phyloP scores from a whole-genome alignment of 2,329 filamentous ascomycete species.

The Orbilia brochopaga region DNA sequence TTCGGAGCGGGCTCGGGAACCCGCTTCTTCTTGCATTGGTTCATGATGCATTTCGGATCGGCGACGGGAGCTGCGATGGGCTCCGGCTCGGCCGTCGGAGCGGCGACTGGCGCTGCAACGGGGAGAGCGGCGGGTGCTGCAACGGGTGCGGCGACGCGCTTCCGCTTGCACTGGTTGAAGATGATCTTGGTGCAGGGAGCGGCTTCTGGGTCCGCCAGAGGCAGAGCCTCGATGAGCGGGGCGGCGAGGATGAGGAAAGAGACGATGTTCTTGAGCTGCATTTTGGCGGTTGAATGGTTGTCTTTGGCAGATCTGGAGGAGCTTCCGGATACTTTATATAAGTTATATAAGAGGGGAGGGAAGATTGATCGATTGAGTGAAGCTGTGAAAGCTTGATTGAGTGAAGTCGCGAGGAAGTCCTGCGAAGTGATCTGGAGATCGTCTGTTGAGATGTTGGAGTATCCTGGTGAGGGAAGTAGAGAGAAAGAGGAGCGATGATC shows the following conservation, averaged over 20 bases:
- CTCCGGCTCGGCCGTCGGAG: background rate
- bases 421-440: slow-evolving; percentile 31
- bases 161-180: background rate
- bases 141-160: background rate
- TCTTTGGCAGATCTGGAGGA: background rate
- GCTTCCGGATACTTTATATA: slow-evolving; percentile 28
- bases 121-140: background rate
- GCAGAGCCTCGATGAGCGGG: slow-evolving; percentile 28
- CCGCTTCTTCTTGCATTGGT: slow-evolving; percentile 20
- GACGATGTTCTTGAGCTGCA: slow-evolving; percentile 36
- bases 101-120: background rate
- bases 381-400: slow-evolving; percentile 20
- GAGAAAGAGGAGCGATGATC: slow-evolving; percentile 30
- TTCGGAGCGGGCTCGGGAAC: background rate
- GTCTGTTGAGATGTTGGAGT: slow-evolving; percentile 24
- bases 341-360: background rate
- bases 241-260: slow-evolving; percentile 18
- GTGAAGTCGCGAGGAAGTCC: slow-evolving; percentile 13
- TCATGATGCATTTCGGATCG: too few species aligned
- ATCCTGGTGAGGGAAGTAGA: slow-evolving; percentile 37
- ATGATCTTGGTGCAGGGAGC: background rate
- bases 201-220: slow-evolving; percentile 20
- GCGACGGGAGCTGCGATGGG: too few species aligned
- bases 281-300: slow-evolving; percentile 25
- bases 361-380: background rate